Base-by-base conservation (phyloP, 495 filamentous ascomycete genomes). In the Trichoderma erinaceum region DNA sequence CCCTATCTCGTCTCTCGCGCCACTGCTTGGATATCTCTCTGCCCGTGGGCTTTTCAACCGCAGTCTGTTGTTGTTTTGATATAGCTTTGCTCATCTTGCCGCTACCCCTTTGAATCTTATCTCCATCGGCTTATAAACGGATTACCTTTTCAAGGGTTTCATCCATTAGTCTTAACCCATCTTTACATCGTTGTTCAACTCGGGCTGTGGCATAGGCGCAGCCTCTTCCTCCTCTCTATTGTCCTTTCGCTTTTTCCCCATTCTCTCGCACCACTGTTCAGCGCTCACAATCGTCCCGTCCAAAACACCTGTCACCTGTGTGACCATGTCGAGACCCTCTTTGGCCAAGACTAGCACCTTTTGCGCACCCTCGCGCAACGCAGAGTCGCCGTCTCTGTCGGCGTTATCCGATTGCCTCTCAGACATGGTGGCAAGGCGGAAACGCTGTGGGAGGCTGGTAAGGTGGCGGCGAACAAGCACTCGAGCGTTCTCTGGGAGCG, bases 301-400 rank as follows among this genome's bases (percentile, higher is more conserved):
- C 29, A 97, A 85, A 0, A 94, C 88, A 0, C 85, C 86, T 29
- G 85, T 90, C 52, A 98, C 92, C 74, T 96, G 90, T 0, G 84
- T 81, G 84, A 97, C 90, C 85, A 96, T 94, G 70, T 96, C 90
- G 27, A 98, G 82, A 3, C 92, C 91, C 75, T 97, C 93, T 69
- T 89, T 89, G 2, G 92, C 92, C 41, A 98, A 85, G 0, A 93
- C 86, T 13, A 97, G 72, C 43, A 92, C 92, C 18, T 88, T 79
- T 68, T 89, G 85, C 3, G 90, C 91, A 23, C 83, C 78, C 18
- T 84, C 78, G 4, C 78, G 76, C 25, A 76, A 78, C 18, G 65
- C 65, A 6, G 65, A 66, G 64, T 76, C 75, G 46, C 74, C 80
- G 70, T 78, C 75, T 21, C 71, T 69, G n/a, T 56, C 67, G 41